phyloP scores from a whole-genome alignment of 2,329 filamentous ascomycete species.

The Tolypocladium nubicola region DNA sequence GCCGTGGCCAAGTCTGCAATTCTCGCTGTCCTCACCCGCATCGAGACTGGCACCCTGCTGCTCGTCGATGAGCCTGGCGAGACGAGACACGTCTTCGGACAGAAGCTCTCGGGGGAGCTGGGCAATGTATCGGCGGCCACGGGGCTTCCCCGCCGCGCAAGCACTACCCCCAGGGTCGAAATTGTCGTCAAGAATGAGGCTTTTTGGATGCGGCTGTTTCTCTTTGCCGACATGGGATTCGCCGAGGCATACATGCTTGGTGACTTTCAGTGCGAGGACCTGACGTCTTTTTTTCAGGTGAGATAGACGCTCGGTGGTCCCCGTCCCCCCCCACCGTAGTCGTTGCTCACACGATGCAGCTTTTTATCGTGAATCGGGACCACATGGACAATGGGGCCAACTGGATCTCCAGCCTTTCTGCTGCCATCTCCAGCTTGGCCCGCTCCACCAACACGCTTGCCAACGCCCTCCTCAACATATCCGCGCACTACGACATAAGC shows the following conservation, averaged over 20 bases:
- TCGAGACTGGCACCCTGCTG: slow-evolving; percentile 36
- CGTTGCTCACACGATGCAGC: slow-evolving; percentile 25
- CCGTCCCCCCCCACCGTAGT: background rate
- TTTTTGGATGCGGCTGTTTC: slow-evolving; percentile 58
- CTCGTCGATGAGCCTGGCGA: slow-evolving; percentile 35
- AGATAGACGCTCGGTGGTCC: slow-evolving; percentile 6
- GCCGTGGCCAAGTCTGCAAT: slow-evolving; percentile 35
- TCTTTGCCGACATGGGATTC: slow-evolving; percentile 69
- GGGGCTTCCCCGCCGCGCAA: slow-evolving; percentile 21
- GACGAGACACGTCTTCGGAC: slow-evolving; percentile 31
- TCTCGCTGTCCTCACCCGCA: slow-evolving; percentile 32
- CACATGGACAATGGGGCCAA: slow-evolving; percentile 55
- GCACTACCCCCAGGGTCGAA: slow-evolving; percentile 33
- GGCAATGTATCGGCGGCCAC: slow-evolving; percentile 22
- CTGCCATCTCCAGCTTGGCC: slow-evolving; percentile 47
- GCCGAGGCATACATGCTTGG: slow-evolving; percentile 64
- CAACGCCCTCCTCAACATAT: slow-evolving; percentile 54
- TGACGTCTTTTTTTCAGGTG: slow-evolving; percentile 59
- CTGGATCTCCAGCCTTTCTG: slow-evolving; percentile 46
- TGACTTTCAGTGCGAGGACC: slow-evolving; percentile 55
- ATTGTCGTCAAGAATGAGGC: slow-evolving; percentile 52
- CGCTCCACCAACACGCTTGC: slow-evolving; percentile 45
- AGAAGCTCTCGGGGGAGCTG: slow-evolving; percentile 29
- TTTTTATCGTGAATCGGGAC: slow-evolving; percentile 61
- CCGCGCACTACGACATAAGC: slow-evolving; percentile 65